These are phyloP conservation scores for Plasmodium fragile DNA, from an alignment of 169 alveolate genomes.

Conservation along the genomic window DNA sequence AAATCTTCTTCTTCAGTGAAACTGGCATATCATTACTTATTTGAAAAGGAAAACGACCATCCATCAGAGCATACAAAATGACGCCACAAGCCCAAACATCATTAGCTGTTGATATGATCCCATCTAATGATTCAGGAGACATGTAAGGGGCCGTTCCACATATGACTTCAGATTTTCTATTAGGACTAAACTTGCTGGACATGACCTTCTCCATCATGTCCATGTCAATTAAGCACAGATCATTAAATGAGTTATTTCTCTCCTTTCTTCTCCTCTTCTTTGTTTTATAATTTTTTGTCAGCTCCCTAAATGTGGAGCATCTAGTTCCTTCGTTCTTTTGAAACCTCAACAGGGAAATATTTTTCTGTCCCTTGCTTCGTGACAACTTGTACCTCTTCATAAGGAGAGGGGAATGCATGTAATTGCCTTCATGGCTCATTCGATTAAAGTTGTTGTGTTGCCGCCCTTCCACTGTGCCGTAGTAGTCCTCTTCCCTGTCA, in stretches of 20 bases:
- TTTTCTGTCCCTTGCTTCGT: background rate
- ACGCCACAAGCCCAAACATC: slow-evolving; percentile 84
- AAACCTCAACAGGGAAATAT: background rate
- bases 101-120: slow-evolving; percentile 71
- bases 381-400: background rate
- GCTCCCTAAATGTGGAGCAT: background rate
- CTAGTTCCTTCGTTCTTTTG: background rate
- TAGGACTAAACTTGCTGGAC: background rate
- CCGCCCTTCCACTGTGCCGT: background rate
- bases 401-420: background rate
- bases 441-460: background rate
- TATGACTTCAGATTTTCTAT: slow-evolving; percentile 6
- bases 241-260: slow-evolving; percentile 8
- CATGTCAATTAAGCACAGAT: slow-evolving; percentile 67
- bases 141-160: slow-evolving; percentile 69
- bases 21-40: slow-evolving; percentile 55
- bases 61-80: slow-evolving; percentile 78
- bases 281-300: background rate
- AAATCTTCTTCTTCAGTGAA: slow-evolving; percentile 47
- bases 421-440: background rate
- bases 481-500: background rate
- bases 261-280: slow-evolving; percentile 7
- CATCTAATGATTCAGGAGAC: slow-evolving; percentile 80
- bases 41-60: slow-evolving; percentile 79
- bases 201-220: slow-evolving; percentile 63